Percentiles rank a stretch among this genome's conserved stretches.
phyloP scores from a whole-genome alignment of 768 basidiomycete genomes.

The Pisolithus microcarpus region DNA sequence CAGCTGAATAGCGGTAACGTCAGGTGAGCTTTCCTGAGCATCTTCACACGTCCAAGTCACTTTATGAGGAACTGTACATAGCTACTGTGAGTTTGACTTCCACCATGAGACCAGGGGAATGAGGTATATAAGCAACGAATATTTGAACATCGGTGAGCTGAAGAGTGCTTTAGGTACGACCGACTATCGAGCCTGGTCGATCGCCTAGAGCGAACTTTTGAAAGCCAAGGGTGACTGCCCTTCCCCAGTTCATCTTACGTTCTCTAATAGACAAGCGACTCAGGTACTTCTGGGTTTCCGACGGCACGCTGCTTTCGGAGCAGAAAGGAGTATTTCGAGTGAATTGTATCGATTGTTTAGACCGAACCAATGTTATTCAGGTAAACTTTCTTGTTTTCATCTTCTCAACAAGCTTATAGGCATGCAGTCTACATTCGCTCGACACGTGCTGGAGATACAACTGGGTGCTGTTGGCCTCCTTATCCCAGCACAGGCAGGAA shows the following conservation, averaged over 20 bases:
- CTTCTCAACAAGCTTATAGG: slow-evolving; percentile 4
- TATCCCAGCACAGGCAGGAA: slow-evolving; percentile 44
- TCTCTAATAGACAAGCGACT: neutral
- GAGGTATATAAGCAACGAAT: slow-evolving; percentile 50
- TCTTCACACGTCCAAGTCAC: too few relatives aligned
- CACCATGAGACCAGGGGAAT: slow-evolving; percentile 91
- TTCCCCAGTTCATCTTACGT: neutral
- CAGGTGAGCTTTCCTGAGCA: slow-evolving; percentile 30
- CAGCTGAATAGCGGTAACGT: slow-evolving; percentile 50
- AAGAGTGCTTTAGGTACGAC: slow-evolving; percentile 56
- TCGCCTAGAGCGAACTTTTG: slow-evolving; percentile 66
- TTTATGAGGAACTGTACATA: slow-evolving; percentile 18
- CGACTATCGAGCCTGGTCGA: slow-evolving; percentile 76
- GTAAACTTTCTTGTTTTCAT: slow-evolving; percentile 29
- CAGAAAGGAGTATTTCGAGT: slow-evolving; percentile 85
- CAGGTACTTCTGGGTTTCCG: slow-evolving; percentile 80
- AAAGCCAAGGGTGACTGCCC: slow-evolving; percentile 62
- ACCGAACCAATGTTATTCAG: slow-evolving; percentile 92
- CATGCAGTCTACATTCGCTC: slow-evolving; percentile 80
- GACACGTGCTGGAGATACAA: slow-evolving; percentile 71
- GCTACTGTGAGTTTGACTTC: slow-evolving; percentile 86
- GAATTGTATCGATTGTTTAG: slow-evolving; percentile 94
- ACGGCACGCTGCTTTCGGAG: slow-evolving; percentile 59
- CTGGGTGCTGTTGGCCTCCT: slow-evolving; percentile 66
- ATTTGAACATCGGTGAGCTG: neutral